phyloP scores from a whole-genome alignment of 495 filamentous ascomycete genomes.

The Talaromyces stipitatus region DNA sequence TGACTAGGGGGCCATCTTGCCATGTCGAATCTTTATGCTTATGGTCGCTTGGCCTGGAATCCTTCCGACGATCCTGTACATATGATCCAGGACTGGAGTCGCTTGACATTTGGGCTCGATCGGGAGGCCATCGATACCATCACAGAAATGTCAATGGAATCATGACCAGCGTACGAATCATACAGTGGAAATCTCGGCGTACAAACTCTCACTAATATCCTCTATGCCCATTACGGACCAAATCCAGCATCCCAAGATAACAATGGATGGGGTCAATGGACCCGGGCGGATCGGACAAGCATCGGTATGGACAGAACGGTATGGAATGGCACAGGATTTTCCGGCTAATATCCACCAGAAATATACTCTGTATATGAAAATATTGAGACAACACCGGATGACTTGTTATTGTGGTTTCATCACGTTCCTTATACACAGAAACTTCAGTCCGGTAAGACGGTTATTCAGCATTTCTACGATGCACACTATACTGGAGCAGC shows the following conservation, averaged over 20 bases:
- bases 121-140: constrained; percentile 42
- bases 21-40: no score
- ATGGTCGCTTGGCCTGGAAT: no score
- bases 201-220: constrained; percentile 55
- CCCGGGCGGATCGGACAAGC: constrained; percentile 45
- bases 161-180: constrained; percentile 64
- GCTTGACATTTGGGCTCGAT: constrained; percentile 56
- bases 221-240: constrained; percentile 59
- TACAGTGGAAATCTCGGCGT: constrained; percentile 66
- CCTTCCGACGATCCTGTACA: no score
- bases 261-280: no score
- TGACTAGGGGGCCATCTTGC: no score
- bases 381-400: constrained; percentile 56
- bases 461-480: constrained; percentile 74
- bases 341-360: constrained; percentile 67
- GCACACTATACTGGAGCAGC: constrained; percentile 56
- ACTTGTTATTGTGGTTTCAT: constrained; percentile 70
- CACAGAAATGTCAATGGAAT: constrained; percentile 56
- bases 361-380: constrained; percentile 48
- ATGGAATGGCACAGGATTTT: constrained; percentile 52
- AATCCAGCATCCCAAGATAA: constrained; percentile 59
- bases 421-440: constrained; percentile 60
- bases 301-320: constrained; percentile 73
- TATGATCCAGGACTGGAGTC: no score
- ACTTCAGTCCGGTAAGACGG: constrained; percentile 57